Evolutionary conservation across 2,329 filamentous ascomycete species (phyloP), one percentile per base, ranked within the genome.

Genomic region (Didymella keratinophila): DNA sequence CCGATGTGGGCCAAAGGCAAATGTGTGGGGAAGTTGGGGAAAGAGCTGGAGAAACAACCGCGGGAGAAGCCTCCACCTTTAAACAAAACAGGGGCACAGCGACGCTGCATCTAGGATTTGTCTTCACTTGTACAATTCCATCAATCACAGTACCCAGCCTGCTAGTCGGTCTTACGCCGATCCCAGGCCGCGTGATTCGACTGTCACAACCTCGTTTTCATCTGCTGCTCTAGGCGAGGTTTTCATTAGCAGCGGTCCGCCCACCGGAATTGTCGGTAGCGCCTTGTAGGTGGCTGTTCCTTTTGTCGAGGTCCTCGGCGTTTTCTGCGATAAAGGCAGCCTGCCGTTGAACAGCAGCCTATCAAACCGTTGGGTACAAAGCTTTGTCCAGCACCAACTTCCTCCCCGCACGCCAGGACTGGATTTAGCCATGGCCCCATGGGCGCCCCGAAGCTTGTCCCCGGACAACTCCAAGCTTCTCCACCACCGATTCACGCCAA

Each of bases 121-220:
- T 45, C 48, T 54, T 53, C 51, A 28, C 37, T 55, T 56, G 32
- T 39, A 41, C 46, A 41, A 56, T 67, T 70, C 67, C 67, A 65
- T 65, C 67, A 63, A 69, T 69, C 66, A 68, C 65, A 63, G 55
- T 53, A 45, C 41, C 32, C 37, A 36, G 55, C 52, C 46, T 23
- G 44, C 48, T 21, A 42, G 42, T 50, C 62, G 62, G 68, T 56
- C 64, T 60, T 46, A 62, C 46, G 56, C 60, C 56, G 52, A 62
- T 52, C 54, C 52, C 54, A 63, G 45, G 52, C 57, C 53, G 54
- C 41, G 56, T 63, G 62, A 57, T 58, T 55, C 34, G 52, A 60
- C 58, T 56, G 46, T 61, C 46, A 60, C 50, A 25, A 62, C 57
- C 59, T 62, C 54, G 53, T 60, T 56, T 49, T 43, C 52, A 56